Percentiles rank a stretch among this genome's conserved stretches.
phyloP scores from a whole-genome alignment of 805 yeast species.

The Zygosaccharomyces bailii region DNA sequence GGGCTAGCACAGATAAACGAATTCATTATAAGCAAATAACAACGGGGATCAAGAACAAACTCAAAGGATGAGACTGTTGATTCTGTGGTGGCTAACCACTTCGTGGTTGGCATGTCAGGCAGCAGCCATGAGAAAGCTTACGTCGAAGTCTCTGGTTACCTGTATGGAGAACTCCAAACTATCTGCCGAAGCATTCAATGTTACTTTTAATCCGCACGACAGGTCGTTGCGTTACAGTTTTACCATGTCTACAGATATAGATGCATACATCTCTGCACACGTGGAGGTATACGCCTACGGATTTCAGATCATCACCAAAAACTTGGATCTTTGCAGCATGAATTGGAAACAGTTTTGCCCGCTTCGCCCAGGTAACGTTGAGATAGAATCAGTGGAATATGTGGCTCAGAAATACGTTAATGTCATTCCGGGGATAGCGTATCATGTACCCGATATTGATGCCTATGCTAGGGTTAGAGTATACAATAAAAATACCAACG shows the following conservation, averaged over 20 bases:
- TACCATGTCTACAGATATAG: constrained; percentile 64
- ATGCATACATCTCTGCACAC: constrained; percentile 64
- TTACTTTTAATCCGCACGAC: constrained; percentile 69
- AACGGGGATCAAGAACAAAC: not conserved
- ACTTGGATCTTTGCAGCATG: constrained; percentile 57
- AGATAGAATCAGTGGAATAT: constrained; percentile 67
- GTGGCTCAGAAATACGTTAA: constrained; percentile 47
- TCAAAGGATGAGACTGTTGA: constrained; percentile 11
- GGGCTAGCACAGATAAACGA: not conserved
- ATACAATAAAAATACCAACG: constrained; percentile 39
- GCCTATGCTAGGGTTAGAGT: constrained; percentile 63
- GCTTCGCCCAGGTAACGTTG: constrained; percentile 73
- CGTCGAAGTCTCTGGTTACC: constrained; percentile 77
- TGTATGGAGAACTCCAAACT: constrained; percentile 77
- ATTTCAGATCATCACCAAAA: constrained; percentile 56
- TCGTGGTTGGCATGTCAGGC: constrained; percentile 12
- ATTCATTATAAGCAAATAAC: not conserved
- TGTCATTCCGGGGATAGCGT: constrained; percentile 80
- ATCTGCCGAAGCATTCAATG: constrained; percentile 70
- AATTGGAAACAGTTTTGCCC: constrained; percentile 91
- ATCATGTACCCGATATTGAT: constrained; percentile 80
- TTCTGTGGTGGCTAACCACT: constrained; percentile 10
- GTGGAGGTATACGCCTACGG: constrained; percentile 84
- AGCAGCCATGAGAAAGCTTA: constrained; percentile 38
- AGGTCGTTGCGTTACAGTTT: constrained; percentile 64